A percentile compares a stretch with the other conserved stretches of the same genome.
phyloP scores from a whole-genome alignment of 495 filamentous ascomycete genomes.

The Lophium mytilinum region DNA sequence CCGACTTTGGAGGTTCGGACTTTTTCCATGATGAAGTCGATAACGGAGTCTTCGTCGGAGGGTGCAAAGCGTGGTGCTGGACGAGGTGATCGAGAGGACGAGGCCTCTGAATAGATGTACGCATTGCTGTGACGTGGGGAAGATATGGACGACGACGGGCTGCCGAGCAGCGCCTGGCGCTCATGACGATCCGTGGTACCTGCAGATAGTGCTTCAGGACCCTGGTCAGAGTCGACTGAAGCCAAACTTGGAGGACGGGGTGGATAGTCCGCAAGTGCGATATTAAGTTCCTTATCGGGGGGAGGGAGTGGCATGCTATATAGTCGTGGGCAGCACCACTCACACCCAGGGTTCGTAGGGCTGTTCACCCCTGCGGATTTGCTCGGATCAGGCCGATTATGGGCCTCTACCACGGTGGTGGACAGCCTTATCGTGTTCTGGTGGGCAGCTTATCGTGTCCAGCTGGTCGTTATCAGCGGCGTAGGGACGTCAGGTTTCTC shows the following conservation, averaged over 20 bases:
- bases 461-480: background rate
- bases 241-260: background rate
- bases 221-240: background rate
- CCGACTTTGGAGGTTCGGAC: slow-evolving; percentile 21
- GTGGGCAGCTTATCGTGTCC: background rate
- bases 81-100: background rate
- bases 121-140: slow-evolving; percentile 4
- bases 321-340: background rate
- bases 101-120: background rate
- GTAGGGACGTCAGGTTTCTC: background rate
- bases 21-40: slow-evolving; percentile 34
- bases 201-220: background rate
- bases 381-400: background rate
- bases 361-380: background rate
- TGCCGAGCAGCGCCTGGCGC: slow-evolving; percentile 17
- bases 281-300: background rate
- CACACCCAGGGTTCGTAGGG: background rate
- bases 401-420: background rate
- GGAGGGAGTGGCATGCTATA: background rate
- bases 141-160: slow-evolving; percentile 3
- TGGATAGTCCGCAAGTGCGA: background rate
- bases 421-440: background rate
- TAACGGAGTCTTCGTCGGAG: slow-evolving; percentile 13
- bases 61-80: background rate
- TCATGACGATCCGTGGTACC: slow-evolving; percentile 3